Conservation (phyloP, 1,139 yeast genomes). For the Debaryomyces udenii region DNA sequence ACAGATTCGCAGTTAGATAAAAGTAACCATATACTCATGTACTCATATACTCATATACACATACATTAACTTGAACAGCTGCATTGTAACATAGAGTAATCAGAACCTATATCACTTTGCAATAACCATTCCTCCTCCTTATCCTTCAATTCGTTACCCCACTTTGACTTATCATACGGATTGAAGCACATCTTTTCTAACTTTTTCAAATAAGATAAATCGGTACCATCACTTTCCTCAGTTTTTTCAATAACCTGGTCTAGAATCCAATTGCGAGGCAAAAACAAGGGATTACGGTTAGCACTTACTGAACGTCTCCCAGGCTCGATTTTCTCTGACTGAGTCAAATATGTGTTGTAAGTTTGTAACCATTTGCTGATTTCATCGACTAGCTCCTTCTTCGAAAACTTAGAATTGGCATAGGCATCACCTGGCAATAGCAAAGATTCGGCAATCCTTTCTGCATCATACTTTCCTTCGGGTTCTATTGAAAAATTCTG, state of each 20-base stretch:
- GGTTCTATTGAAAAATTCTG: conserved; percentile 42
- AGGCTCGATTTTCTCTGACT: conserved; percentile 26
- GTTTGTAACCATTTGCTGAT: conserved; percentile 42
- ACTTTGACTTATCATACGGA: conserved; percentile 59
- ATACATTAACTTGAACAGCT: conserved; percentile 62
- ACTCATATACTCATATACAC: too few relatives aligned
- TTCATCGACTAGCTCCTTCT: conserved; percentile 35
- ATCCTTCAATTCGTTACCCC: conserved; percentile 68
- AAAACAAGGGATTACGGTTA: conserved; percentile 70
- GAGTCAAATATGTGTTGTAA: conserved; percentile 40
- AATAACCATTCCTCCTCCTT: conserved; percentile 57
- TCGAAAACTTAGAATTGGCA: conserved; percentile 27
- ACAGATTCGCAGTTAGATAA: too few relatives aligned
- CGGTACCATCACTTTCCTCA: conserved; percentile 38
- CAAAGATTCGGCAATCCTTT: conserved; percentile 30
- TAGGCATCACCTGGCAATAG: conserved; percentile 24
- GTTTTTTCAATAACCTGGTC: conserved; percentile 73
- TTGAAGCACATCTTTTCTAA: conserved; percentile 62
- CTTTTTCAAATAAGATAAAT: conserved; percentile 49
- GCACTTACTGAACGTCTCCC: conserved; percentile 42
- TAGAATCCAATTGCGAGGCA: conserved; percentile 85
- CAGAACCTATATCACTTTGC: conserved; percentile 48
- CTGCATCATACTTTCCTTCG: conserved; percentile 17
- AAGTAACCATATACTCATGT: too few relatives aligned
- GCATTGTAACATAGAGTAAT: conserved; percentile 61